Evolutionary conservation across 768 basidiomycete genomes (phyloP).

Genomic region (Leccinum fibrillosum): DNA sequence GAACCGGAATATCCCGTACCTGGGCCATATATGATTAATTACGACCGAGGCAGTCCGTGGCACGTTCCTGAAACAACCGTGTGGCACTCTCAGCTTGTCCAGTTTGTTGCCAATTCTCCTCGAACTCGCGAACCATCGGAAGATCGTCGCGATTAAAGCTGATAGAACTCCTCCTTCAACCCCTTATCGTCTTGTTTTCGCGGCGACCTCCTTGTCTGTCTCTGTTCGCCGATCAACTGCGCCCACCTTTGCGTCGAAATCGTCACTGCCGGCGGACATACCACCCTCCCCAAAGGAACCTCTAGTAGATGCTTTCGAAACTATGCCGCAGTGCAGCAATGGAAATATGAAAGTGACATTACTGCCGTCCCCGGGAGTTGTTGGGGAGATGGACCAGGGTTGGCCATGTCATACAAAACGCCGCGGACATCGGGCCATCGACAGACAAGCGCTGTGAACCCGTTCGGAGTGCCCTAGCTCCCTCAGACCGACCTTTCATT

Average conservation of each 20-base stretch:
- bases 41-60: conserved; percentile 1
- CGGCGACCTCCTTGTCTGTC: conserved; percentile 10
- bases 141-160: conserved; percentile 23
- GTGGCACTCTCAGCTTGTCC: not conserved
- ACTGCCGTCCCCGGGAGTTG: conserved; percentile 8
- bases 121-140: conserved; percentile 16
- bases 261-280: not conserved
- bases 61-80: conserved; percentile 31
- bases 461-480: conserved; percentile 7
- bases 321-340: not conserved
- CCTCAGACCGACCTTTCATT: conserved; percentile 19
- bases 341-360: conserved; percentile 2
- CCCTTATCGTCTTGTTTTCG: conserved; percentile 4
- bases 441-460: conserved; percentile 12
- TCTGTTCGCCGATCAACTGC: conserved; percentile 22
- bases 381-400: conserved; percentile 6
- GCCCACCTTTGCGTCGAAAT: conserved; percentile 5
- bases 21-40: conserved; percentile 21
- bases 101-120: conserved; percentile 9
- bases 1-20: conserved; percentile 24
- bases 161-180: conserved; percentile 19
- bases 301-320: not conserved
- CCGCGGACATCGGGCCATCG: conserved; percentile 26
- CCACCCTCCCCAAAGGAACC: conserved; percentile 2
- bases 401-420: conserved; percentile 4